Evolutionary conservation across 331 rosid species (phyloP).

Genomic region (Quercus tomentella): DNA sequence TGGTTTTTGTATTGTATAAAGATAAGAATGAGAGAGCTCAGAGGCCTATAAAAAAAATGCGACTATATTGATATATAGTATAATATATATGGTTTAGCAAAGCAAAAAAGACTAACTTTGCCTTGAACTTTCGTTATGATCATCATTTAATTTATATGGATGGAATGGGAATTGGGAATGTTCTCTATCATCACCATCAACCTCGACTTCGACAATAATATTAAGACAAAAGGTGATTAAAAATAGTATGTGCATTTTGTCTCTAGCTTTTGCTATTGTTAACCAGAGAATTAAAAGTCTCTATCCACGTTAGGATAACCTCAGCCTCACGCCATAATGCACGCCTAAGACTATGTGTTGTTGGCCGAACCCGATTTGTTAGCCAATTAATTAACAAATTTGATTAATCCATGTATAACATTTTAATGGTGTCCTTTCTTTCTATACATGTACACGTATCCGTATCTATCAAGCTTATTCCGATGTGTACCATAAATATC

Average conservation of each 20-base stretch:
- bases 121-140: neutral
- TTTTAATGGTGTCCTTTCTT: too few relatives aligned
- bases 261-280: constrained; percentile 28
- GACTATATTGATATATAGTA: neutral
- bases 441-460: neutral
- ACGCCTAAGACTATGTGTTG: constrained; percentile 25
- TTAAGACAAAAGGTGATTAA: constrained; percentile 44
- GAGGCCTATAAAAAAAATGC: neutral
- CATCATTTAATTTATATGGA: constrained; percentile 1
- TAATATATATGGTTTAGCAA: constrained; percentile 24
- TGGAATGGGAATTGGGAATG: constrained; percentile 29
- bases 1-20: neutral
- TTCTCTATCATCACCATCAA: constrained; percentile 41
- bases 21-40: neutral
- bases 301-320: constrained; percentile 49
- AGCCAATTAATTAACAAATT: constrained; percentile 2
- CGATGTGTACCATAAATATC: constrained; percentile 13
- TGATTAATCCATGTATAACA: neutral
- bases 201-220: constrained; percentile 32
- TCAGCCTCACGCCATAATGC: constrained; percentile 53
- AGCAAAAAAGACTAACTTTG: neutral
- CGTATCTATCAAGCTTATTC: constrained; percentile 15
- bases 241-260: constrained; percentile 51
- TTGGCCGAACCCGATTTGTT: constrained; percentile 24
- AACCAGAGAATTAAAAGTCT: neutral